Evolutionary conservation across 371 early-diverging fungal genomes (phyloP), one percentile per base, ranked within the genome.

Genomic region (Chytridiales sp.): DNA sequence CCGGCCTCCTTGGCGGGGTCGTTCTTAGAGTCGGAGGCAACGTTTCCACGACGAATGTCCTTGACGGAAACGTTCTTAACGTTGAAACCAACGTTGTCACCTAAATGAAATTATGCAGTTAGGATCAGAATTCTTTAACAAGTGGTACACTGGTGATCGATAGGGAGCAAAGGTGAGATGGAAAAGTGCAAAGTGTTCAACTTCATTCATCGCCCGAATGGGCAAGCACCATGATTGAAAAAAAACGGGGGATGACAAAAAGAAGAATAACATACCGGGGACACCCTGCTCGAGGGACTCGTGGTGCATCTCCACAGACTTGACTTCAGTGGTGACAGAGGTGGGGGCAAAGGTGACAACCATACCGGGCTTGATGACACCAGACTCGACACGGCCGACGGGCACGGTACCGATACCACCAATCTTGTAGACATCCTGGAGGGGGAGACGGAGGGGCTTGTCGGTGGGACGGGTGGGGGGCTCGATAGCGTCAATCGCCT

Each of bases 251-350:
- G n/a, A n/a, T n/a, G n/a, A n/a, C n/a, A n/a, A n/a, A n/a, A n/a
- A n/a, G n/a, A n/a, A n/a, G n/a, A n/a, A n/a, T n/a, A n/a, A n/a
- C n/a, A n/a, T n/a, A n/a, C n/a, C n/a, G 76, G 97, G 93, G 48
- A 86, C 75, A 85, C 94, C 97, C 84, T 94, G 86, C 65, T 73
- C 73, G 68, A 94, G 85, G 67, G 83, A 81, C 82, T 95, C 93
- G 92, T 95, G 94, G 82, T 95, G 97, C 97, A 95, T 97, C 85
- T 95, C 95, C 66, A 96, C 93, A 82, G 95, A 94, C 87, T 92
- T 93, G 82, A 94, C 97, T 84, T 94, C 93, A 85, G 93, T 91
- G 78, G 91, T 80, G 69, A 93, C 86, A 70, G 76, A 76, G 69
- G 86, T 76, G 60, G 95, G 94, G 64, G 93, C 92, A 75, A 93